Conservation (phyloP, 1,139 yeast species). For the Meyerozyma guilliermondii region DNA sequence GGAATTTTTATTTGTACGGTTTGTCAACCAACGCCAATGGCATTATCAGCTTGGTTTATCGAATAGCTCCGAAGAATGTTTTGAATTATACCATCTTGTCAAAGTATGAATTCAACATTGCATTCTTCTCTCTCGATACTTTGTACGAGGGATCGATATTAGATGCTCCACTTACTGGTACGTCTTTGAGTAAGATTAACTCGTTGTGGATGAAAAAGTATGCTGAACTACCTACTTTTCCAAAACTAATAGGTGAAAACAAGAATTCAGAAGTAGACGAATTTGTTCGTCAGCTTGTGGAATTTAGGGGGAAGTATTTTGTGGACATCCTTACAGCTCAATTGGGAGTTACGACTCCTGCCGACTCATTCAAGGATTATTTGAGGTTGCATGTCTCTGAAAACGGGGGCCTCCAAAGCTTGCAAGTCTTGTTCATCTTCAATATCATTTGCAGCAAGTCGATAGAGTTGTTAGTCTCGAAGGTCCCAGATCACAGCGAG, state of each 20-base stretch:
- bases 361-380: constrained; percentile 11
- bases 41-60: constrained; percentile 20
- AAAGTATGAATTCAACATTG: constrained; percentile 20
- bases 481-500: not conserved
- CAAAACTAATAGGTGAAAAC: constrained; percentile 7
- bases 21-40: constrained; percentile 17
- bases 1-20: constrained; percentile 24
- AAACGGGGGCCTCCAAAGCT: constrained; percentile 13
- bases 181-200: constrained; percentile 15
- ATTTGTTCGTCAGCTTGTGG: constrained; percentile 16
- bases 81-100: constrained; percentile 27
- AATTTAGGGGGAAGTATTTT: constrained; percentile 15
- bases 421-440: constrained; percentile 26
- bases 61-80: constrained; percentile 24
- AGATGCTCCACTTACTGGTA: constrained; percentile 2
- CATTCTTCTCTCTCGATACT: constrained; percentile 12
- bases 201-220: constrained; percentile 14
- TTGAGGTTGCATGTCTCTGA: constrained; percentile 14
- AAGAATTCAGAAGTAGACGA: constrained; percentile 7
- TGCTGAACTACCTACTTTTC: constrained; percentile 20
- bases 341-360: constrained; percentile 2
- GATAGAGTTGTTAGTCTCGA: constrained; percentile 3
- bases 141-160: not conserved
- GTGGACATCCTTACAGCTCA: constrained; percentile 2
- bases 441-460: constrained; percentile 19